These are phyloP conservation scores for Colletotrichum incanum DNA, from an alignment of 2,329 filamentous ascomycete genomes.

Conservation along the genomic window DNA sequence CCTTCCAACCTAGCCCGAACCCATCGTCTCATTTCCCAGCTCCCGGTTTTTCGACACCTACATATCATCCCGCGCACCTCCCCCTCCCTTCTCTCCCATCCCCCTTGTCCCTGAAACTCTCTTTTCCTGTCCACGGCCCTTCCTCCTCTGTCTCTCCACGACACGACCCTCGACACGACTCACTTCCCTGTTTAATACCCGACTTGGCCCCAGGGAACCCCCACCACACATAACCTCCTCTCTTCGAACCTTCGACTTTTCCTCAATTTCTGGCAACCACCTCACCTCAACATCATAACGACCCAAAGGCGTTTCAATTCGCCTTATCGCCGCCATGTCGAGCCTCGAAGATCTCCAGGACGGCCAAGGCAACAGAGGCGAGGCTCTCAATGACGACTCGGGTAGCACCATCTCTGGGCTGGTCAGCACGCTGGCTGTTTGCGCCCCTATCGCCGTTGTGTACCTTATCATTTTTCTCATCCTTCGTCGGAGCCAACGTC, in stretches of 20 bases:
- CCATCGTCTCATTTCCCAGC: slow-evolving; percentile 38
- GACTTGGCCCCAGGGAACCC: slow-evolving; percentile 32
- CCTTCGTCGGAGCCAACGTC: slow-evolving; percentile 60
- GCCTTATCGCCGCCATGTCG: slow-evolving; percentile 31
- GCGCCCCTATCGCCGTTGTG: slow-evolving; percentile 60
- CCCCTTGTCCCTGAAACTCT: slow-evolving; percentile 15
- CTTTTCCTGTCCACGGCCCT: slow-evolving; percentile 8
- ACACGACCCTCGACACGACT: slow-evolving; percentile 11
- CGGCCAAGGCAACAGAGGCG: slow-evolving; percentile 27
- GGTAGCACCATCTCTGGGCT: slow-evolving; percentile 51
- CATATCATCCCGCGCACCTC: slow-evolving; percentile 34
- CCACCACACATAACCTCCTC: slow-evolving; percentile 15
- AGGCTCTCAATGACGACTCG: not conserved
- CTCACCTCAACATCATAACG: not conserved
- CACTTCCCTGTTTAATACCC: slow-evolving; percentile 39
- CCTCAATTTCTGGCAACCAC: not conserved
- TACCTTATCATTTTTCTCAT: slow-evolving; percentile 63
- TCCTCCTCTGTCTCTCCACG: slow-evolving; percentile 23
- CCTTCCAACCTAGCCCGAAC: slow-evolving; percentile 21
- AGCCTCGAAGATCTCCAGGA: not conserved
- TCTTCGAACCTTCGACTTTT: not conserved
- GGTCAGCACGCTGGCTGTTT: slow-evolving; percentile 68
- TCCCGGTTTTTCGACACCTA: slow-evolving; percentile 34
- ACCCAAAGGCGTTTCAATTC: slow-evolving; percentile 11
- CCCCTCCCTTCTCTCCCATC: not conserved